A percentile compares a stretch with the other conserved stretches of the same genome.
phyloP scores from a whole-genome alignment of 139 green algal genomes.

The Chlamydomonas sphaeroides region DNA sequence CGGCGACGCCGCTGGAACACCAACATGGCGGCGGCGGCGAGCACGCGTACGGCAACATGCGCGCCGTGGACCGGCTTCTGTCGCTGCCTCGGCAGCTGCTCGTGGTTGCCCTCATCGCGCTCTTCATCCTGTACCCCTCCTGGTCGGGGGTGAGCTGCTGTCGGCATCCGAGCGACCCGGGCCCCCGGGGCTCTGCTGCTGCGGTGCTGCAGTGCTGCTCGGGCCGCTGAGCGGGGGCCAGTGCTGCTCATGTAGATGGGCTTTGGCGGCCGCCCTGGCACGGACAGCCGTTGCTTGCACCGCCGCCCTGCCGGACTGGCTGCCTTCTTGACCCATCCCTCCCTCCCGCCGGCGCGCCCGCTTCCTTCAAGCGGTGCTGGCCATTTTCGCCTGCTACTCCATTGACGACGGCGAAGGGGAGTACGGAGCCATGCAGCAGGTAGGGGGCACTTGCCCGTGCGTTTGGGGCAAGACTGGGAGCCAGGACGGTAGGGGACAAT shows the following conservation, averaged over 20 bases:
- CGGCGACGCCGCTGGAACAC: too few species aligned
- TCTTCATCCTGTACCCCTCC: constrained; percentile 22
- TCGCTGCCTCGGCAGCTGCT: constrained; percentile 1
- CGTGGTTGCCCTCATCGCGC: not conserved
- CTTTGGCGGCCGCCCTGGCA: too few species aligned
- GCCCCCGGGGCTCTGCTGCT: not conserved
- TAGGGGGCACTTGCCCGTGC: too few species aligned
- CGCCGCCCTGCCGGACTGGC: too few species aligned
- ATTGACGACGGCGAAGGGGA: not conserved
- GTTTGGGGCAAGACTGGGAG: too few species aligned
- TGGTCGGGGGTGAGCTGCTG: not conserved
- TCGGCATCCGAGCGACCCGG: not conserved
- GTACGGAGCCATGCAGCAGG: not conserved
- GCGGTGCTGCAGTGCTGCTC: too few species aligned
- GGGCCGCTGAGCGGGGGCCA: too few species aligned
- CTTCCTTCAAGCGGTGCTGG: not conserved
- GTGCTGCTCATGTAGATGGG: too few species aligned
- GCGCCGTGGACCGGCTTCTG: not conserved
- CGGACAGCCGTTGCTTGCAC: too few species aligned
- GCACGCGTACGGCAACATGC: not conserved
- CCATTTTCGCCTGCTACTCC: constrained; percentile 23
- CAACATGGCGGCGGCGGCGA: too few species aligned
- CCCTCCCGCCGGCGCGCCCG: too few species aligned
- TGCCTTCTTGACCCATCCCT: not conserved
- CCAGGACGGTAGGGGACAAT: too few species aligned